Evolutionary conservation across 2,329 filamentous ascomycete genomes (phyloP).

Genomic region (Microdochium paspali): DNA sequence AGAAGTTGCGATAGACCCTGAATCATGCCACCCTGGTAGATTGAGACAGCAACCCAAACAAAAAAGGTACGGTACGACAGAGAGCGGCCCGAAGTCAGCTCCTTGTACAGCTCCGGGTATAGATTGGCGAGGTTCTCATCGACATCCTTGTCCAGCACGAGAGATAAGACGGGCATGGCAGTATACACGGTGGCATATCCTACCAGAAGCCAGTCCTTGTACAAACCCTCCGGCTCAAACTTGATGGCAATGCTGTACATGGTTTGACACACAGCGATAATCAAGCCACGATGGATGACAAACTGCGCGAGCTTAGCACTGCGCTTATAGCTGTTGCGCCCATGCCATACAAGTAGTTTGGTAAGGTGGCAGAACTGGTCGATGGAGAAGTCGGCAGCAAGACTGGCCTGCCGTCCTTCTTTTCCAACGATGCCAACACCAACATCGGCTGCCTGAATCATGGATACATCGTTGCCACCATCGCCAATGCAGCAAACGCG

Average conservation of each 20-base stretch:
- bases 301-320: slow-evolving; percentile 94
- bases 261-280: slow-evolving; percentile 92
- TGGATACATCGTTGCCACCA: slow-evolving; percentile 95
- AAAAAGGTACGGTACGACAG: slow-evolving; percentile 93
- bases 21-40: slow-evolving; percentile 93
- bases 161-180: slow-evolving; percentile 81
- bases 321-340: slow-evolving; percentile 93
- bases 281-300: slow-evolving; percentile 92
- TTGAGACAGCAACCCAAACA: slow-evolving; percentile 87
- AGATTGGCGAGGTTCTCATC: slow-evolving; percentile 89
- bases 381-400: slow-evolving; percentile 95
- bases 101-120: slow-evolving; percentile 96
- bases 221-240: slow-evolving; percentile 90
- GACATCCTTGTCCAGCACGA: slow-evolving; percentile 91
- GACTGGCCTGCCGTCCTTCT: slow-evolving; percentile 86
- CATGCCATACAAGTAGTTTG: slow-evolving; percentile 98
- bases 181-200: slow-evolving; percentile 97
- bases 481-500: slow-evolving; percentile 96
- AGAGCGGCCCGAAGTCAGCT: slow-evolving; percentile 80
- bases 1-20: slow-evolving; percentile 89
- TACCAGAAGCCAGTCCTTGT: slow-evolving; percentile 93
- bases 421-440: slow-evolving; percentile 98
- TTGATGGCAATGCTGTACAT: slow-evolving; percentile 91
- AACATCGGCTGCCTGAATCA: slow-evolving; percentile 98
- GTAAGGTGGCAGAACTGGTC: slow-evolving; percentile 92